Base-by-base conservation (phyloP, 2,329 filamentous ascomycete genomes). In the Pseudocercospora crystallina region DNA sequence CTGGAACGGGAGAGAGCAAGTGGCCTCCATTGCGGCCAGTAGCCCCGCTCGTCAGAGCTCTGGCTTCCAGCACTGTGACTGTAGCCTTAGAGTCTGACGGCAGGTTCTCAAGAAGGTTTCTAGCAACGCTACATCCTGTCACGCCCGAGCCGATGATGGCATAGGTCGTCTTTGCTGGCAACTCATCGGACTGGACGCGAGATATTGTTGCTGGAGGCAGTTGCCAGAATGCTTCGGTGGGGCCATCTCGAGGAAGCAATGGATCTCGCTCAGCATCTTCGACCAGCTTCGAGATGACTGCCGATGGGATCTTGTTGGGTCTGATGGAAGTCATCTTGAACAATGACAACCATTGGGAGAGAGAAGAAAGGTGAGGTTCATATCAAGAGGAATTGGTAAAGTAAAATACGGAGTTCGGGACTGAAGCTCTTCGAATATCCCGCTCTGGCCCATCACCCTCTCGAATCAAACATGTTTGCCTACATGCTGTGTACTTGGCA, bases 11-110 rank as follows among this genome's bases (percentile, higher is more conserved):
- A 2, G 51, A 52, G 2, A 57, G 40, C 4, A 56, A 9, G 20
- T 59, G 57, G 2, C 57, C 57, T 17, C 57, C 57, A 52, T 59
- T 59, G 12, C 57, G 43, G 2, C 57, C 57, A 2, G 57, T 60
- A 12, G 57, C 57, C 8, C 55, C 55, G 12, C 51, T 56, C 10
- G 44, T 44, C 3, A 57, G 43, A 2, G 45, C 29, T 8, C 57
- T 43, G 29, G 55, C 57, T 53, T 60, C 55, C 10, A 60, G 32
- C 8, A 60, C 32, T 7, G 52, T 54, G 13, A 60, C 45, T 8
- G 38, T 49, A 1, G 45, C 41, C 7, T 31, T 12, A 0, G 57
- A 53, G 32, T 47, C 38, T 12, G 47, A 7, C 1, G 42, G 35
- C 0, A 53, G 39, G 26, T 39, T 50, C 8, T 43, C 34, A 31